Evolutionary conservation across 164 flowering plant genomes (phyloP).

Genomic region (Macadamia integrifolia): DNA sequence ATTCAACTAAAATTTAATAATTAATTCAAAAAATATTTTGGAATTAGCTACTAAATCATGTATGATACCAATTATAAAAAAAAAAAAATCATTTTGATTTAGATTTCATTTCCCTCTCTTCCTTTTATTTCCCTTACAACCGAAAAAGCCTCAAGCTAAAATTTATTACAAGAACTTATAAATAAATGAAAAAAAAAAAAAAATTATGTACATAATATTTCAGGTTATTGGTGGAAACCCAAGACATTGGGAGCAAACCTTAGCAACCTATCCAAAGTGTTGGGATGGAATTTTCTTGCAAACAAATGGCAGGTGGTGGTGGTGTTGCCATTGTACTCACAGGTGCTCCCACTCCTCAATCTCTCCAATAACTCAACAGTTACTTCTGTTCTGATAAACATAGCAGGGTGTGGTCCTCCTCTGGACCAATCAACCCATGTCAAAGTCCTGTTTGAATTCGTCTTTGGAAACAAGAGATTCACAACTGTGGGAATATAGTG

Average conservation of each 20-base stretch:
- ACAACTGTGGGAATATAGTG: neutral
- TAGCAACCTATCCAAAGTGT: neutral
- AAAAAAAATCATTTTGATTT: no score
- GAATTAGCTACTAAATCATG: no score
- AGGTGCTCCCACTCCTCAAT: neutral
- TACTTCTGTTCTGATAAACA: neutral
- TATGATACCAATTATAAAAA: no score
- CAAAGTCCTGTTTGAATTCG: neutral
- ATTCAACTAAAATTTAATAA: no score
- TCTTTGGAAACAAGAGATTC: neutral
- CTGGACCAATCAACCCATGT: neutral
- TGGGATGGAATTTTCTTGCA: neutral
- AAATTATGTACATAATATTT: neutral
- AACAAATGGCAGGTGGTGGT: neutral
- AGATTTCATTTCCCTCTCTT: no score
- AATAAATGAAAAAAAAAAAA: no score
- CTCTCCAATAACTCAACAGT: neutral
- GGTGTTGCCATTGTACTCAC: neutral
- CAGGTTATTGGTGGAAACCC: neutral
- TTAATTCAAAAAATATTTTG: no score
- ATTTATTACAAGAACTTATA: no score
- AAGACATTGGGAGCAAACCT: neutral
- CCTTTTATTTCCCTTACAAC: no score
- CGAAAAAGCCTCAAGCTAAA: no score
- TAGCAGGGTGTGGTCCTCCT: neutral